Conservation (phyloP, 2,329 filamentous ascomycete species). For the Xylariomycetidae sp. region DNA sequence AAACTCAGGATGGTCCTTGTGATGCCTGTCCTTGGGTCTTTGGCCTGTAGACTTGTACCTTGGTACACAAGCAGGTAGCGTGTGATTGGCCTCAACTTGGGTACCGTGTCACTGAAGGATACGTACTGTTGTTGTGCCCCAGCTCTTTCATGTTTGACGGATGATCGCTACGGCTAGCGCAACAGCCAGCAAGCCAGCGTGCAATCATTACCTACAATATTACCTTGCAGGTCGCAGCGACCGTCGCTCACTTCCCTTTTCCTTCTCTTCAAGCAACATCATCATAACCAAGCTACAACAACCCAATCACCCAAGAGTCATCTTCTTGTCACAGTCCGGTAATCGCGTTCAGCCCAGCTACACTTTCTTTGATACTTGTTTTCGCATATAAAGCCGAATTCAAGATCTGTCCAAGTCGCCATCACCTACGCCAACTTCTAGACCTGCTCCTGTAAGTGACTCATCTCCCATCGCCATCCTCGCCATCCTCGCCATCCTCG, state of each 20-base stretch:
- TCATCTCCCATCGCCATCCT: conserved; percentile 13
- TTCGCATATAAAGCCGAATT: conserved; percentile 19
- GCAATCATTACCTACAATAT: too few relatives aligned
- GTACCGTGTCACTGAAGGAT: too few relatives aligned
- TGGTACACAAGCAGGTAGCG: too few relatives aligned
- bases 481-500: conserved; percentile 7
- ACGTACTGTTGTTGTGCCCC: too few relatives aligned
- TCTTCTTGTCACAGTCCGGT: conserved; percentile 56
- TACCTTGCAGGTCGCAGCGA: too few relatives aligned
- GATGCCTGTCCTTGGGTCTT: too few relatives aligned
- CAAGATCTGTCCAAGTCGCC: conserved; percentile 22
- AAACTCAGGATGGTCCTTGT: too few relatives aligned
- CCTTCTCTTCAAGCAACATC: conserved; percentile 39
- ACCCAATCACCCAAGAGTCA: conserved; percentile 46
- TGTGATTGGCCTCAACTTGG: too few relatives aligned
- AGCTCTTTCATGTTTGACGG: too few relatives aligned
- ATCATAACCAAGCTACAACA: conserved; percentile 31
- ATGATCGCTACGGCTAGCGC: too few relatives aligned
- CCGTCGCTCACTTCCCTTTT: conserved; percentile 32
- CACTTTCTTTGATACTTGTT: conserved; percentile 28
- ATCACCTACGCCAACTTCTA: conserved; percentile 27
- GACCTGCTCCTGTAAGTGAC: conserved; percentile 34
- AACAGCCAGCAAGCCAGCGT: too few relatives aligned
- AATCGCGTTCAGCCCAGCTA: conserved; percentile 52
- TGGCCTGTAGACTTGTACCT: too few relatives aligned